These are phyloP conservation scores for Ostreobium quekettii DNA, from an alignment of 139 green algal species.

Conservation along the genomic window DNA sequence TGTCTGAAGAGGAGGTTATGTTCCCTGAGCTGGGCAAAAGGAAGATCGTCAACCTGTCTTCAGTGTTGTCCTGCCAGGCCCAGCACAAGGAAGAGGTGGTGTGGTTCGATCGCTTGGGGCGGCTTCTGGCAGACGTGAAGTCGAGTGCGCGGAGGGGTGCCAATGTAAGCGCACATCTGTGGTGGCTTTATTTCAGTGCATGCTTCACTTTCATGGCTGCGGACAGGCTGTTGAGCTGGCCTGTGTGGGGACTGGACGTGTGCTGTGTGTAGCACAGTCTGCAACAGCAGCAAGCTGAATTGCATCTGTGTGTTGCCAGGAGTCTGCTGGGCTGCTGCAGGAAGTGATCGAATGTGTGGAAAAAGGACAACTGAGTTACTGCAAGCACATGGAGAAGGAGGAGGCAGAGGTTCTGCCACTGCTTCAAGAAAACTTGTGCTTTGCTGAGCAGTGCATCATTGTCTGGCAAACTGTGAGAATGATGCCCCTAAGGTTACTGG, in stretches of 20 bases:
- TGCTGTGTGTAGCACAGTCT: too few species aligned
- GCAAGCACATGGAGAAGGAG: constrained; percentile 55
- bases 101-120: constrained; percentile 64
- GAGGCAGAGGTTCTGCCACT: constrained; percentile 75
- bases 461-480: constrained; percentile 78
- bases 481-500: constrained; percentile 91
- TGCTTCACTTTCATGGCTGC: too few species aligned
- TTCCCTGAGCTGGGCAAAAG: constrained; percentile 55
- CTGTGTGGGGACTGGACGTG: too few species aligned
- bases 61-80: background rate
- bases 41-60: background rate
- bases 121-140: constrained; percentile 64
- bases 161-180: too few species aligned
- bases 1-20: constrained; percentile 84
- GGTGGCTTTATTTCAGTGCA: too few species aligned
- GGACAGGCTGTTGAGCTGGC: too few species aligned
- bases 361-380: background rate
- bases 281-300: background rate
- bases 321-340: constrained; percentile 7
- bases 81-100: constrained; percentile 58
- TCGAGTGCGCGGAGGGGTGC: constrained; percentile 48
- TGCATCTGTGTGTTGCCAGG: background rate
- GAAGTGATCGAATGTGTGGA: constrained; percentile 15
- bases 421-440: constrained; percentile 52
- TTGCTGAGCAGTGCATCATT: constrained; percentile 72